These are phyloP conservation scores for Calonectria hongkongensis DNA, from an alignment of 2,329 filamentous ascomycete genomes.

Conservation along the genomic window DNA sequence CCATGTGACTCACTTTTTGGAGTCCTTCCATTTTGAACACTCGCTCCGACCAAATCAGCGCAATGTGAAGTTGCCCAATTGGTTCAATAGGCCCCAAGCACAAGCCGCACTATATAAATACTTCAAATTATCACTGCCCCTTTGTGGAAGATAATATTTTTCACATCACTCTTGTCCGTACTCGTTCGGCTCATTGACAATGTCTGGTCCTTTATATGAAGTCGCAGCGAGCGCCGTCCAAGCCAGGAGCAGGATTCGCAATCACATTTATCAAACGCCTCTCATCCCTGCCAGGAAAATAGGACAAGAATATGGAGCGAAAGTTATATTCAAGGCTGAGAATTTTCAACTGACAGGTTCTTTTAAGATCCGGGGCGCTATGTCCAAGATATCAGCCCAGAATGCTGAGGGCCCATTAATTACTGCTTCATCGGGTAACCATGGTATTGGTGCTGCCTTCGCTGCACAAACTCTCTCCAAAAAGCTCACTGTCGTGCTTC, in stretches of 20 bases:
- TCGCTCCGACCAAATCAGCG: neutral
- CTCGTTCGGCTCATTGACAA: neutral
- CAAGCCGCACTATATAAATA: no score
- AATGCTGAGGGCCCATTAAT: slow-evolving; percentile 37
- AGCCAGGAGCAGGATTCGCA: neutral
- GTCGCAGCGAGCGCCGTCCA: slow-evolving; percentile 14
- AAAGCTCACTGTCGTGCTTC: neutral
- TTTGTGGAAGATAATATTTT: neutral
- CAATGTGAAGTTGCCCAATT: neutral
- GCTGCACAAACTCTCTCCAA: neutral
- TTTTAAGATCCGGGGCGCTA: slow-evolving; percentile 54
- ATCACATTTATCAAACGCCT: slow-evolving; percentile 4
- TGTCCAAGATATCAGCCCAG: slow-evolving; percentile 50
- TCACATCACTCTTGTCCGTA: no score
- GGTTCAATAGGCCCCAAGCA: neutral
- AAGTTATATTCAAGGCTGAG: slow-evolving; percentile 49
- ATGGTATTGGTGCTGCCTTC: slow-evolving; percentile 9
- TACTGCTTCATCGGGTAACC: slow-evolving; percentile 32
- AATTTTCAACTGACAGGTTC: slow-evolving; percentile 54
- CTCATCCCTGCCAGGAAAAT: slow-evolving; percentile 7
- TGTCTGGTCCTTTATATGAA: neutral
- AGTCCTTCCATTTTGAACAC: neutral
- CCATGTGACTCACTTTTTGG: neutral
- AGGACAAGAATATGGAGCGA: slow-evolving; percentile 2
- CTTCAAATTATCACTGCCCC: neutral